These are phyloP conservation scores for Alternaria atra DNA, from an alignment of 2,329 filamentous ascomycete species.

Conservation along the genomic window DNA sequence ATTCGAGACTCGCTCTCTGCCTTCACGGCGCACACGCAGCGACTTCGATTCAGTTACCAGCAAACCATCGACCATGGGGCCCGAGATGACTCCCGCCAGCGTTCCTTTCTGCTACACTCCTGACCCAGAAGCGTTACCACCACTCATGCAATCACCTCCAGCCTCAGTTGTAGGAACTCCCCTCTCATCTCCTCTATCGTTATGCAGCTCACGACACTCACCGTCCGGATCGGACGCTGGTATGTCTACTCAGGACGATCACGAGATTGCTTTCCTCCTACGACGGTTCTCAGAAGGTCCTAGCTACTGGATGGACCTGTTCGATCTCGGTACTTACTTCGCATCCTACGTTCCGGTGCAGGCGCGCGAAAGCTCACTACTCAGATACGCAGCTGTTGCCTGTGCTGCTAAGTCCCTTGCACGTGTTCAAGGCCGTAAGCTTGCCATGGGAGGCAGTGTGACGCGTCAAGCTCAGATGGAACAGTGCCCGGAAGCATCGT, in stretches of 20 bases:
- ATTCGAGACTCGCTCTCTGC: slow-evolving; percentile 37
- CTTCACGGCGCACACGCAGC: slow-evolving; percentile 41
- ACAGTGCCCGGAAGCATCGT: slow-evolving; percentile 57
- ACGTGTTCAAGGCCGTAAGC: slow-evolving; percentile 62
- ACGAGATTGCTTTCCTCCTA: slow-evolving; percentile 68
- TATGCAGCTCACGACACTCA: slow-evolving; percentile 41
- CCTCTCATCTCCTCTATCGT: slow-evolving; percentile 56
- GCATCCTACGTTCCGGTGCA: slow-evolving; percentile 67
- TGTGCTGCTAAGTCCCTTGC: slow-evolving; percentile 70
- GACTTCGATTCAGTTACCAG: slow-evolving; percentile 39
- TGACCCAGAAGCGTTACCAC: slow-evolving; percentile 39
- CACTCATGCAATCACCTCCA: slow-evolving; percentile 44
- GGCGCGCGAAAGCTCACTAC: slow-evolving; percentile 60
- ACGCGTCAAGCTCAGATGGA: slow-evolving; percentile 62
- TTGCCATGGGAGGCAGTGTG: slow-evolving; percentile 59
- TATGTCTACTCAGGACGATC: slow-evolving; percentile 52
- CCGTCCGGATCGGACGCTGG: slow-evolving; percentile 33
- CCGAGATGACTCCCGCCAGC: slow-evolving; percentile 63
- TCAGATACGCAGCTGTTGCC: slow-evolving; percentile 66
- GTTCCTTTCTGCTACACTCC: slow-evolving; percentile 40
- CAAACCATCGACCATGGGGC: slow-evolving; percentile 56
- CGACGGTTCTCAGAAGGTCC: slow-evolving; percentile 68
- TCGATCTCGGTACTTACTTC: slow-evolving; percentile 67
- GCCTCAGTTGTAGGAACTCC: slow-evolving; percentile 42
- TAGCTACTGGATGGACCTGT: slow-evolving; percentile 68